Conservation (phyloP, 2,329 filamentous ascomycete genomes). For the Colletotrichum godetiae region DNA sequence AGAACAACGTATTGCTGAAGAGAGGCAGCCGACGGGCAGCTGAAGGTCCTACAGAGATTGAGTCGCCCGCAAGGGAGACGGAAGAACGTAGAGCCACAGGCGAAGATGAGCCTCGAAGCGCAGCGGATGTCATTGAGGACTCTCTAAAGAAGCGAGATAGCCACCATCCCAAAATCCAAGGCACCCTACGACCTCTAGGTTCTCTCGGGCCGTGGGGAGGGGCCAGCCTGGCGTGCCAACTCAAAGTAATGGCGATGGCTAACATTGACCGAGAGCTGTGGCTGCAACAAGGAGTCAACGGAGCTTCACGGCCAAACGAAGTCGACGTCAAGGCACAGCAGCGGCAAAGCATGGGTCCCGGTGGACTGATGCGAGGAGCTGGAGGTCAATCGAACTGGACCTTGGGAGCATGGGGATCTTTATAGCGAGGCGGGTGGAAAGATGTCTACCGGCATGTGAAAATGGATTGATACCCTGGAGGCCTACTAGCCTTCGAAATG, state of each 20-base stretch:
- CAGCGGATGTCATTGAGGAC: constrained; percentile 68
- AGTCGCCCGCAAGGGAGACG: constrained; percentile 9
- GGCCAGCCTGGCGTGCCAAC: constrained; percentile 75
- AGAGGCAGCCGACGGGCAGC: constrained; percentile 41
- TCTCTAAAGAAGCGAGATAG: constrained; percentile 54
- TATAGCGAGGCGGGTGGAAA: constrained; percentile 48
- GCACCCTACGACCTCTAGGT: constrained; percentile 73
- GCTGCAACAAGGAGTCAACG: constrained; percentile 72
- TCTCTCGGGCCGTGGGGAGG: constrained; percentile 81
- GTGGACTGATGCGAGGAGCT: constrained; percentile 56
- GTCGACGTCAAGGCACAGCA: constrained; percentile 68
- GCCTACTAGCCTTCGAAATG: neutral
- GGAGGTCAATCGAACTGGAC: constrained; percentile 66
- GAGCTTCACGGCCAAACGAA: constrained; percentile 70
- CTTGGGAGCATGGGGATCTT: constrained; percentile 67
- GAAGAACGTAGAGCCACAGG: constrained; percentile 44
- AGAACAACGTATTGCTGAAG: constrained; percentile 56
- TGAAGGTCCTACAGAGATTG: constrained; percentile 36
- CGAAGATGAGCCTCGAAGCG: constrained; percentile 48
- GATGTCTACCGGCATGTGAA: neutral
- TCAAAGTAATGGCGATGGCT: constrained; percentile 76
- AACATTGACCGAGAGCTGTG: constrained; percentile 79
- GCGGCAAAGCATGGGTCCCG: constrained; percentile 73
- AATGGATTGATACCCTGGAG: constrained; percentile 17
- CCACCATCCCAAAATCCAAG: constrained; percentile 55